Percentiles rank a stretch among this genome's conserved stretches.
These are phyloP conservation scores for Ensete glaucum DNA, from an alignment of 176 grass and related monocot species.

Conservation along the genomic window DNA sequence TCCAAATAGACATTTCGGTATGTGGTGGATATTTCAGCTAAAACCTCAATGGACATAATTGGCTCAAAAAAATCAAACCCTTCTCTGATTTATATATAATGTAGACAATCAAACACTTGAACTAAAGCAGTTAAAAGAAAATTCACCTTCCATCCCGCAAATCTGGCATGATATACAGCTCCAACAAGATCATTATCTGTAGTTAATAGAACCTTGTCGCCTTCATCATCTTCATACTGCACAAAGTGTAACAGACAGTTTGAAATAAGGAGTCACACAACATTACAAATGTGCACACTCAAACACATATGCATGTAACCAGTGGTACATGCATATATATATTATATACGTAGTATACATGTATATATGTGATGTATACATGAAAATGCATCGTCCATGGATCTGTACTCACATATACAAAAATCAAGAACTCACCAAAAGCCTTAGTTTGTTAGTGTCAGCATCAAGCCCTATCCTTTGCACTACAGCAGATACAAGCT, in stretches of 20 bases:
- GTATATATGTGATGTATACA: too few species aligned
- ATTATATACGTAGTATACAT: too few species aligned
- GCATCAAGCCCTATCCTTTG: constrained; percentile 48
- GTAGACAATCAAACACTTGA: background rate
- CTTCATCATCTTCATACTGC: constrained; percentile 97
- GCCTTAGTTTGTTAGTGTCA: constrained; percentile 47
- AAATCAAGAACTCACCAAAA: constrained; percentile 50
- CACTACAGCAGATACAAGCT: constrained; percentile 55
- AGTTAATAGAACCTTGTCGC: constrained; percentile 66
- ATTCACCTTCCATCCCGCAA: constrained; percentile 70
- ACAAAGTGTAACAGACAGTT: constrained; percentile 15
- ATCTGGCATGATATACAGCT: constrained; percentile 73
- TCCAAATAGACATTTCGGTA: too few species aligned
- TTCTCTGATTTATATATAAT: background rate
- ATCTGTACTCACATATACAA: too few species aligned
- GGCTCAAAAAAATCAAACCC: background rate
- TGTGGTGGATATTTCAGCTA: too few species aligned
- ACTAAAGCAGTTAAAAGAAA: background rate
- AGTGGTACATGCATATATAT: background rate
- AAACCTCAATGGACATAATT: background rate
- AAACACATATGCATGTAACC: background rate
- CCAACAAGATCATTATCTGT: constrained; percentile 60
- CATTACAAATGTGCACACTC: background rate
- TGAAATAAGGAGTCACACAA: background rate
- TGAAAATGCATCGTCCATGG: too few species aligned